Base-by-base conservation (phyloP, 805 yeast species). In the Huiozyma sinensis region DNA sequence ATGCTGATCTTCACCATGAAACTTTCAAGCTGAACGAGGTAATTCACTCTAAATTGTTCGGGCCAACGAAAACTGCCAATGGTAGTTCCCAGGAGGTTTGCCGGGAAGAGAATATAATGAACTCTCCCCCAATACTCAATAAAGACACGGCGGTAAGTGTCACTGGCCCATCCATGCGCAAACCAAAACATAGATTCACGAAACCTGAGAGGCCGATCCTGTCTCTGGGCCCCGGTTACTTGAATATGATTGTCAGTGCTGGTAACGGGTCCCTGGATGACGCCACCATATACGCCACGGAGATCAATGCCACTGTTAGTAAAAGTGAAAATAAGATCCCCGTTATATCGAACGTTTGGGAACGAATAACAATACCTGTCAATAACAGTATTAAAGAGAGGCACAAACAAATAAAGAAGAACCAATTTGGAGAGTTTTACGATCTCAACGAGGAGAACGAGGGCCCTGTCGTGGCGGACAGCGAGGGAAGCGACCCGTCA, bases 221-320 rank as follows among this genome's bases (percentile, higher is more conserved):
- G 27, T 52, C 49, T 37, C 36, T 47, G 30, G 50, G 49, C 4
- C 28, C 48, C 7, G 45, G 47, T 9, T 38, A 53, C 27, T 44
- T 60, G 37, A 60, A 57, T 44, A 44, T 57, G 11, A 42, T 60
- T 33, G 61, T 60, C 9, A 50, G 57, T 31, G 56, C 64, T 5
- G 53, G 60, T 9, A 54, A 50, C 36, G 62, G 62, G 7, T 55
- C 58, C 10, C 39, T 54, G 33, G 52, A 53, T 39, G 62, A 60
- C 43, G 64, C 64, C 6, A 58, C 64, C 28, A 54, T 60, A 10
- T 60, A 53, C 47, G 64, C 63, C 27, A 60, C 64, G 7, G 64
- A 60, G 44, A 57, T 60, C 1, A 60, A 60, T 40, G 52, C 61
- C 2, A 43, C 53, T 7, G 30, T 51, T n/a, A 46, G 46, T 11